Evolutionary conservation across 352 stramenopile genomes (phyloP), one percentile per base, ranked within the genome.

Genomic region (Phytophthora europaea): DNA sequence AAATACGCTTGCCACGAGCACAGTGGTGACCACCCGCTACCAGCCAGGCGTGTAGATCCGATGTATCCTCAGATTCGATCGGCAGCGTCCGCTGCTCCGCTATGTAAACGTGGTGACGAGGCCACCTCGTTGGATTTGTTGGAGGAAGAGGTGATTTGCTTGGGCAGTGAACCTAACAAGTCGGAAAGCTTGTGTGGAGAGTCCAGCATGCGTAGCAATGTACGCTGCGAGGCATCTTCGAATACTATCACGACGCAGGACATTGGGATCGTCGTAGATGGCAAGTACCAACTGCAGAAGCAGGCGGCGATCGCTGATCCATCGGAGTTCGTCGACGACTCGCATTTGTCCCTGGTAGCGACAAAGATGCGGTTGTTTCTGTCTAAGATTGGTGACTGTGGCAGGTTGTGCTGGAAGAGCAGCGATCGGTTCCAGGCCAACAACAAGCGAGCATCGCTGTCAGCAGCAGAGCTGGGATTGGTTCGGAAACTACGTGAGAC

Each of bases 1-100:
- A 90, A 74, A 45, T 98, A 98, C 67, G 88, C 97, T 65, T 98
- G 94, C 55, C 89, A 92, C 43, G 78, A 96, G 28, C 95, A 98
- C 73, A 90, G 93, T 2, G 93, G 88, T 33, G 84, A 95, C 48
- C 88, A 93, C 51, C 85, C 88, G 13, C 77, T 92, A 40, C 87
- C 85, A 3, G 71, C 62, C 7, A 73, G 68, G 2, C 82, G 86
- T 2, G 70, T 83, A 3, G 85, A 95, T 45, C 88, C 88, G 2
- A 50, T 83, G 28, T 88, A 92, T 28, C 88, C 84, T n/a, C 61
- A 51, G 2, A 59, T 84, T 33, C 69, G 61, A 16, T 77, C 81
- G 23, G 69, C 68, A 20, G 62, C 65, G 6, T 63, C 68, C 7
- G 40, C 16, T 38, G 15, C 12, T 66, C 20, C 3, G 61, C 56